Percentiles rank a stretch among this genome's conserved stretches.
phyloP scores from a whole-genome alignment of 352 stramenopile species.

The Achlya hypogyna region DNA sequence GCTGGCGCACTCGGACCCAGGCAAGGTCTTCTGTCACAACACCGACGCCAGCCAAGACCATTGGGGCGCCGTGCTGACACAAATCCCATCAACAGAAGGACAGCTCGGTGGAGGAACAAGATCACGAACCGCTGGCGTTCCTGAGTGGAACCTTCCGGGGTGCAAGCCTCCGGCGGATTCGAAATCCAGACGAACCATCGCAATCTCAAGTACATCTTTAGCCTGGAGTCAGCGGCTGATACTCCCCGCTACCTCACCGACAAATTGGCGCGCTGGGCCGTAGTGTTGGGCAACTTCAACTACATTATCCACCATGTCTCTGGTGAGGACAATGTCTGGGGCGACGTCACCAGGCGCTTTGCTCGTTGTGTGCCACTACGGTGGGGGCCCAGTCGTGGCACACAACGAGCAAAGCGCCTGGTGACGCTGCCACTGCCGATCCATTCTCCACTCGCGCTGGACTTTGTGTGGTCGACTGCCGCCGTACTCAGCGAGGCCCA shows the following conservation, averaged over 20 bases:
- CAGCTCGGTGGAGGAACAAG: conserved; percentile 17
- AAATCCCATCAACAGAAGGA: conserved; percentile 7
- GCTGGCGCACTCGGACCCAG: conserved; percentile 18
- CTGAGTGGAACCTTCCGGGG: not conserved
- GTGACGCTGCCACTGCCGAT: not conserved
- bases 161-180: conserved; percentile 8
- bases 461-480: conserved; percentile 3
- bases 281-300: conserved; percentile 17
- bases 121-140: conserved; percentile 22
- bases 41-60: conserved; percentile 22
- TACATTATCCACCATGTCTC: conserved; percentile 26
- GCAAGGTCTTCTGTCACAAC: conserved; percentile 20
- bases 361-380: conserved; percentile 8
- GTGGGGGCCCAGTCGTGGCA: conserved; percentile 15
- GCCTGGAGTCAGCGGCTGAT: conserved; percentile 5
- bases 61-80: conserved; percentile 23
- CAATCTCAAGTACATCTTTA: conserved; percentile 28
- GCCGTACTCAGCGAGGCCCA: not conserved
- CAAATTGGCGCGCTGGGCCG: conserved; percentile 25
- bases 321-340: conserved; percentile 28
- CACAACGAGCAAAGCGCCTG: not conserved
- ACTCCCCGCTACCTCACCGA: conserved; percentile 25
- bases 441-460: not conserved
- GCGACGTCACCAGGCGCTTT: conserved; percentile 20
- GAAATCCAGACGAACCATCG: conserved; percentile 22